These are phyloP conservation scores for Candida neerlandica DNA, from an alignment of 1,139 yeast genomes.

Conservation along the genomic window DNA sequence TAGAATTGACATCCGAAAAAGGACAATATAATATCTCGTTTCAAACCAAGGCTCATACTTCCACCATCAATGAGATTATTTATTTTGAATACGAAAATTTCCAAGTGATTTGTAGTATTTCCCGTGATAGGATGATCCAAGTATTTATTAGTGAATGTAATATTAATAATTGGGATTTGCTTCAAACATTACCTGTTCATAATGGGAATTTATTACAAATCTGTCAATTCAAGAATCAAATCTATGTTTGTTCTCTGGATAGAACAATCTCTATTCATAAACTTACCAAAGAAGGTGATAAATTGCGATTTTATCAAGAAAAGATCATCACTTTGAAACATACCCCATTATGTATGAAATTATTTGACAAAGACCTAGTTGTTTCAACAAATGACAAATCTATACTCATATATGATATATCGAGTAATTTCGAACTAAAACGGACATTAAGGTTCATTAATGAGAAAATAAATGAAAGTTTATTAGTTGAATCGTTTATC, in stretches of 20 bases:
- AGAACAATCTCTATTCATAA: constrained; percentile 57
- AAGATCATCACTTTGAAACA: constrained; percentile 53
- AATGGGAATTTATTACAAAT: constrained; percentile 54
- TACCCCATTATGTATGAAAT: constrained; percentile 45
- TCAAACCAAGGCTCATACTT: constrained; percentile 50
- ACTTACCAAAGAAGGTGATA: constrained; percentile 22
- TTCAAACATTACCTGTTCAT: constrained; percentile 60
- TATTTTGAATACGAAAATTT: constrained; percentile 27
- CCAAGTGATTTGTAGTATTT: constrained; percentile 45
- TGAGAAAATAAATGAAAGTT: constrained; percentile 37
- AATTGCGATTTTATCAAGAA: constrained; percentile 29
- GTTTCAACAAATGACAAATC: constrained; percentile 58
- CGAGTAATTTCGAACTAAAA: constrained; percentile 33
- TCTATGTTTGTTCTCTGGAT: constrained; percentile 61
- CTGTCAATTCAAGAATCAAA: constrained; percentile 27
- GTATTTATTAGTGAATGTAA: constrained; percentile 31
- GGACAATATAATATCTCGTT: constrained; percentile 16
- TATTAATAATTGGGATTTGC: constrained; percentile 44
- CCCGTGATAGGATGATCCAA: constrained; percentile 67
- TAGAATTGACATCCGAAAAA: constrained; percentile 14
- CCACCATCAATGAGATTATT: constrained; percentile 47
- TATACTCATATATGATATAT: constrained; percentile 41
- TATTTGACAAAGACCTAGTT: constrained; percentile 38
- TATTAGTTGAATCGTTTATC: constrained; percentile 46
- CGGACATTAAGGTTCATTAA: constrained; percentile 44